Evolutionary conservation across 169 alveolate species (phyloP).

Genomic region (Plasmodium reichenowi): DNA sequence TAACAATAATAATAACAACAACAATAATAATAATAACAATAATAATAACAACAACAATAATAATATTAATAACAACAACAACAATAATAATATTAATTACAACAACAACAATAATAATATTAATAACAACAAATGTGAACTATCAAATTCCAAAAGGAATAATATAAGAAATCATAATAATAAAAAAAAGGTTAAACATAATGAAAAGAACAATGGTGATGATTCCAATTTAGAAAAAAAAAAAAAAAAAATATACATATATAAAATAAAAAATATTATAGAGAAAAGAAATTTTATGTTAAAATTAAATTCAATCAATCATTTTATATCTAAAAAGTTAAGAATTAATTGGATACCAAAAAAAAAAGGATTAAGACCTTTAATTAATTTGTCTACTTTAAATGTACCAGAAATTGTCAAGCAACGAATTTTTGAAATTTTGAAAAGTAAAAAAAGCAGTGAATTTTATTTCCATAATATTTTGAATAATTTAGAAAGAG

Average conservation of each 20-base stretch:
- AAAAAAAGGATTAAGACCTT: conserved; percentile 69
- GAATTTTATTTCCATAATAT: conserved; percentile 69
- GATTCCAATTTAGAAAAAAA: not conserved
- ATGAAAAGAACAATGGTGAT: not conserved
- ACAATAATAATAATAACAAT: not conserved
- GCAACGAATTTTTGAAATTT: conserved; percentile 29
- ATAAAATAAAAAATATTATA: conserved; percentile 43
- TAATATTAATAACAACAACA: not conserved
- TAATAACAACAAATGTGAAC: not conserved
- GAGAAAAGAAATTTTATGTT: conserved; percentile 57
- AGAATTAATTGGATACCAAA: conserved; percentile 76
- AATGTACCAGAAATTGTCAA: conserved; percentile 61
- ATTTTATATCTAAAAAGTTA: conserved; percentile 55
- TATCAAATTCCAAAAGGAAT: not conserved
- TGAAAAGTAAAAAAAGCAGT: conserved; percentile 64
- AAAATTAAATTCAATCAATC: conserved; percentile 38
- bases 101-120: too few species aligned
- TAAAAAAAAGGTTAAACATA: not conserved
- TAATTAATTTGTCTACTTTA: conserved; percentile 62
- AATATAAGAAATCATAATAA: not conserved
- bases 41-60: not conserved
- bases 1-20: too few species aligned
- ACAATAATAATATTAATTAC: not conserved
- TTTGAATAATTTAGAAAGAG: conserved; percentile 59
- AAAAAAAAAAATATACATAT: conserved; percentile 14